phyloP scores from a whole-genome alignment of 768 basidiomycete genomes.

The Lactarius pseudohatsudake region DNA sequence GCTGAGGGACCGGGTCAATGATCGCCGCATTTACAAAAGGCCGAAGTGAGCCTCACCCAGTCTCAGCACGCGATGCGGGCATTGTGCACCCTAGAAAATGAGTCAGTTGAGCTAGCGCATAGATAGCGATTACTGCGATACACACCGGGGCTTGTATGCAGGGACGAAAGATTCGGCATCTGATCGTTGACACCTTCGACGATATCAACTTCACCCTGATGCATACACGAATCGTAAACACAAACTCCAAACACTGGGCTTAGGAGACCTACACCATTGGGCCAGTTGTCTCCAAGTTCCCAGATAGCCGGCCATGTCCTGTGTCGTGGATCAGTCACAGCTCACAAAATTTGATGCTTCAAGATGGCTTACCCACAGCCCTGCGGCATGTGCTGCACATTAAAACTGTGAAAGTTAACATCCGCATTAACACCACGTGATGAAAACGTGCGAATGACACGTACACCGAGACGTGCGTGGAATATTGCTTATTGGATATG shows the following conservation, averaged over 20 bases:
- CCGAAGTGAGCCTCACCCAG: constrained; percentile 42
- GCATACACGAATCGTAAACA: constrained; percentile 30
- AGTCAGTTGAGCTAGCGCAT: not conserved
- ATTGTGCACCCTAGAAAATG: constrained; percentile 52
- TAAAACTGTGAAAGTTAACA: constrained; percentile 37
- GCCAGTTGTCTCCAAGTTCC: constrained; percentile 54
- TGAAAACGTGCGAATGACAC: constrained; percentile 30
- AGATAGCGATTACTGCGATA: not conserved
- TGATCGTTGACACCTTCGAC: constrained; percentile 60
- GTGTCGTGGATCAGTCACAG: constrained; percentile 14
- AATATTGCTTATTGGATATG: constrained; percentile 51
- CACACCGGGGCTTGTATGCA: constrained; percentile 50
- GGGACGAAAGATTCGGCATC: constrained; percentile 49
- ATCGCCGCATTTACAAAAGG: not conserved
- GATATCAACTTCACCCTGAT: constrained; percentile 53
- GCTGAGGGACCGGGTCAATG: constrained; percentile 26
- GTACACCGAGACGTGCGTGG: constrained; percentile 54
- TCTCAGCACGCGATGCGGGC: constrained; percentile 45
- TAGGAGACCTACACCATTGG: constrained; percentile 38
- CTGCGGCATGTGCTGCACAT: constrained; percentile 59
- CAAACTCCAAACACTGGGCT: constrained; percentile 1
- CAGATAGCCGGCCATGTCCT: constrained; percentile 58
- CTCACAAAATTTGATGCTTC: constrained; percentile 10
- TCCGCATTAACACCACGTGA: constrained; percentile 5
- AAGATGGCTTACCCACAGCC: constrained; percentile 49